Evolutionary conservation across 495 filamentous ascomycete species (phyloP).

Genomic region (Cercophora samala): DNA sequence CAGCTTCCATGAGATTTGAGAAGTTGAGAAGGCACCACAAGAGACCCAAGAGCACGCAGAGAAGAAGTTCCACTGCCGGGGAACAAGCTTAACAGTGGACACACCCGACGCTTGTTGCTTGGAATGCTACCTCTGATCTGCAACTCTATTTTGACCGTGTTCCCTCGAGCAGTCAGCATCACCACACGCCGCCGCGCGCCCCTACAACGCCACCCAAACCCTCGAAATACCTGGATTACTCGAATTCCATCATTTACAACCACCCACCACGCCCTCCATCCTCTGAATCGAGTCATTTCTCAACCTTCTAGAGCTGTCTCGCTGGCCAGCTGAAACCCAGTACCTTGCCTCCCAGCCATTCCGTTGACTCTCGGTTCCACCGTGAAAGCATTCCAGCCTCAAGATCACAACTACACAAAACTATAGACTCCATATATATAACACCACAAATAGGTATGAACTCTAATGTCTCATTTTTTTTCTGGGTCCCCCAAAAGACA

Average conservation of each 20-base stretch:
- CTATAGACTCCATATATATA: neutral
- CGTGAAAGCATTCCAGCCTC: neutral
- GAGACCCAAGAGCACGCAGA: neutral
- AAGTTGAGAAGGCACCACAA: too few species aligned
- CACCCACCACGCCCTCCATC: neutral
- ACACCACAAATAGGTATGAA: neutral
- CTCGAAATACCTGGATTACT: neutral
- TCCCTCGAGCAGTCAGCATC: neutral
- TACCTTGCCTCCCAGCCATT: slow-evolving; percentile 1
- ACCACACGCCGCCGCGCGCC: neutral
- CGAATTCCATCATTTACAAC: neutral
- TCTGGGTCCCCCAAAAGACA: neutral
- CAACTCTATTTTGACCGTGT: neutral
- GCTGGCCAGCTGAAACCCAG: slow-evolving; percentile 4
- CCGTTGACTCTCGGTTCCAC: slow-evolving; percentile 8
- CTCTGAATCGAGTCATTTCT: slow-evolving; percentile 6
- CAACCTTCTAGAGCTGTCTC: slow-evolving; percentile 5
- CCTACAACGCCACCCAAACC: neutral
- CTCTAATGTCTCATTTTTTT: neutral
- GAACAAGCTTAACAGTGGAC: neutral
- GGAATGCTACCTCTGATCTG: slow-evolving; percentile 1
- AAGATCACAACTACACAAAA: neutral
- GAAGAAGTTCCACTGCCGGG: neutral
- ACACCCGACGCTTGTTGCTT: neutral
- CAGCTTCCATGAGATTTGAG: neutral